phyloP scores from a whole-genome alignment of 2,329 filamentous ascomycete species.

The Cladosporium phlei region DNA sequence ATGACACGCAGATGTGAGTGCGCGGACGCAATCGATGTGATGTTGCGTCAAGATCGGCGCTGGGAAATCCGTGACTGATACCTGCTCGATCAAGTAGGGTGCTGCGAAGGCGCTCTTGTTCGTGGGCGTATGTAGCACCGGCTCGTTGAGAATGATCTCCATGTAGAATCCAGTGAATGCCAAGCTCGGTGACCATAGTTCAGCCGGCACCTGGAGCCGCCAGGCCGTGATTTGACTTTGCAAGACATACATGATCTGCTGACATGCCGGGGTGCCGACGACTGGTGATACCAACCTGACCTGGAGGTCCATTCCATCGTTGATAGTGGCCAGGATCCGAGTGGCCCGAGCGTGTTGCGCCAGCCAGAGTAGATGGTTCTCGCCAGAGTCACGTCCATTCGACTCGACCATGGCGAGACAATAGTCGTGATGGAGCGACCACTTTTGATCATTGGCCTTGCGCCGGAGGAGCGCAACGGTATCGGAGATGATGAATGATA shows the following conservation, averaged over 20 bases:
- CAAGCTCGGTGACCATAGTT: constrained; percentile 17
- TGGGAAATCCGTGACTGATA: constrained; percentile 27
- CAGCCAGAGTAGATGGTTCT: constrained; percentile 14
- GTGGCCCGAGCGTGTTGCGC: constrained; percentile 25
- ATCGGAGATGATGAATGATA: constrained; percentile 18
- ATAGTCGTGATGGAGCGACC: constrained; percentile 22
- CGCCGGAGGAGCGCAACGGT: constrained; percentile 16
- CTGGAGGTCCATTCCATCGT: constrained; percentile 19
- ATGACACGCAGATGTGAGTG: constrained; percentile 22
- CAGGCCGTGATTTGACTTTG: constrained; percentile 23
- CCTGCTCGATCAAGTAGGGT: constrained; percentile 26
- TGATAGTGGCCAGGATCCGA: constrained; percentile 23
- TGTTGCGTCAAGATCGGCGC: constrained; percentile 21
- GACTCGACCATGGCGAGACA: constrained; percentile 21
- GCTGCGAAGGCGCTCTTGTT: constrained; percentile 29
- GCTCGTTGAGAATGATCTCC: constrained; percentile 27
- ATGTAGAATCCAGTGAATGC: constrained; percentile 25
- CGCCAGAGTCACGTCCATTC: background rate
- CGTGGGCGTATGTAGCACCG: constrained; percentile 26
- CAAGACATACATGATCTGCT: constrained; percentile 19
- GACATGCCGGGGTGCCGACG: constrained; percentile 19
- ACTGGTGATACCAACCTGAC: constrained; percentile 14
- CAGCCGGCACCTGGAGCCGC: constrained; percentile 21
- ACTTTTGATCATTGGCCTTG: constrained; percentile 17
- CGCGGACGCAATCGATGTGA: constrained; percentile 23